Percentiles rank a stretch among this genome's conserved stretches.
phyloP scores from a whole-genome alignment of 345 rosid species.

The Sisymbrium irio region DNA sequence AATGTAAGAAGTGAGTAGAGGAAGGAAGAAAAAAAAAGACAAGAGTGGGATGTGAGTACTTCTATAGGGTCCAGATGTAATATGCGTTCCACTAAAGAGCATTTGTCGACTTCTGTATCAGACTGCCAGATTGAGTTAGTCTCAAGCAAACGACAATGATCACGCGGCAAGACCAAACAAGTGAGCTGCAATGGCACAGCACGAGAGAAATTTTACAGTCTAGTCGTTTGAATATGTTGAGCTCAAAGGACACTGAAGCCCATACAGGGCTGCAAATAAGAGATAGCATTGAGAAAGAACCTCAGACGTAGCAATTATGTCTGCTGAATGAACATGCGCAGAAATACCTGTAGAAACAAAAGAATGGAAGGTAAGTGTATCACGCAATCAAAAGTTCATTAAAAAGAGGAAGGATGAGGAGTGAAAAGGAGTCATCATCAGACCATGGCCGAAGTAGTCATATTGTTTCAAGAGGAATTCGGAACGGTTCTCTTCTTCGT shows the following conservation, averaged over 20 bases:
- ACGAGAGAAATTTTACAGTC: conserved; percentile 1
- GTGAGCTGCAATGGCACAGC: conserved; percentile 50
- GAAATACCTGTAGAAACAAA: conserved; percentile 44
- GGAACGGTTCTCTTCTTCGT: conserved; percentile 59
- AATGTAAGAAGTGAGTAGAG: neutral
- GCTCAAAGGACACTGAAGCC: conserved; percentile 5
- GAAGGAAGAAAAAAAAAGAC: neutral
- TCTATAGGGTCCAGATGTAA: conserved; percentile 89
- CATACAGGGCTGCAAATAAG: neutral
- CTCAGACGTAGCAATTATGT: conserved; percentile 78
- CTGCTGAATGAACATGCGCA: conserved; percentile 51
- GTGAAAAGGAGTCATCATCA: conserved; percentile 16
- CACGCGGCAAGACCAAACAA: conserved; percentile 73
- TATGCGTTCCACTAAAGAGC: conserved; percentile 72
- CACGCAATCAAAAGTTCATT: neutral
- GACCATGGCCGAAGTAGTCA: conserved; percentile 93
- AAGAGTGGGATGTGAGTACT: conserved; percentile 40
- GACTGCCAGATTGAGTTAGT: conserved; percentile 91
- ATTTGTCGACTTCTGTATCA: conserved; percentile 51
- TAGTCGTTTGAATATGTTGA: neutral
- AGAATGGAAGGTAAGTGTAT: conserved; percentile 18
- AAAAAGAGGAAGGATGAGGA: neutral
- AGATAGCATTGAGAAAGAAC: conserved; percentile 34
- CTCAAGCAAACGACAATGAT: conserved; percentile 56
- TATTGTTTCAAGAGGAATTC: conserved; percentile 69